These are phyloP conservation scores for Puccinia horiana DNA, from an alignment of 1,284 basidiomycete species.

Conservation along the genomic window DNA sequence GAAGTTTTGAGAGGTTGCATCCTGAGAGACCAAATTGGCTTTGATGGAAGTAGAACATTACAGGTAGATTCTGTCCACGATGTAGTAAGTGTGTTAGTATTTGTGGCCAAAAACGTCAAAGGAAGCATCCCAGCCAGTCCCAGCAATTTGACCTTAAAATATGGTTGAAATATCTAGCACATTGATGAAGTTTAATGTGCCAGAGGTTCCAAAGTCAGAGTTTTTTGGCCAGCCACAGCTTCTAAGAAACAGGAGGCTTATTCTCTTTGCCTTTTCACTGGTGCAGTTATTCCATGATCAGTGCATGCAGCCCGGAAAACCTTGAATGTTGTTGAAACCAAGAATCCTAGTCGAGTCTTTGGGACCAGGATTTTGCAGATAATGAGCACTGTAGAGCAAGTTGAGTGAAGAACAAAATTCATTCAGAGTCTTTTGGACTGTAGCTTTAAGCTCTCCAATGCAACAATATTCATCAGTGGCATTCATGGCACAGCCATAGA, in stretches of 20 bases:
- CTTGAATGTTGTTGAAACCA: neutral
- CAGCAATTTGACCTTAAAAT: neutral
- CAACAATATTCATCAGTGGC: neutral
- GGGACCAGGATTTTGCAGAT: neutral
- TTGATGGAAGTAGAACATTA: no score
- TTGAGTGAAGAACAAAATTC: neutral
- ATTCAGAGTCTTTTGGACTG: neutral
- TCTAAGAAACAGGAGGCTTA: slow-evolving; percentile 3
- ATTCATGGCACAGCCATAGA: slow-evolving; percentile 1
- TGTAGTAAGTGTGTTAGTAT: neutral
- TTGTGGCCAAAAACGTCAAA: neutral
- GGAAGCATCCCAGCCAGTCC: neutral
- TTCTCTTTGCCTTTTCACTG: no score
- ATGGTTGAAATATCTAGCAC: neutral
- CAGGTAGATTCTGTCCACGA: no score
- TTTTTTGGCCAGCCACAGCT: neutral
- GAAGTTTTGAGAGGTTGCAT: no score
- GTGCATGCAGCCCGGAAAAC: no score
- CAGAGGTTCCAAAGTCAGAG: slow-evolving; percentile 19
- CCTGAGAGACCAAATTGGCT: no score
- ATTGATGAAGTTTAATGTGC: slow-evolving; percentile 22
- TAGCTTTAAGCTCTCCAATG: neutral
- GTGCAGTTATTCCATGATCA: no score
- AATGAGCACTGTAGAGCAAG: neutral
- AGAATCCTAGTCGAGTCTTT: neutral